Evolutionary conservation across 228 moss, liverwort and hornwort species (phyloP).

Genomic region (Sphagnum magellanicum): DNA sequence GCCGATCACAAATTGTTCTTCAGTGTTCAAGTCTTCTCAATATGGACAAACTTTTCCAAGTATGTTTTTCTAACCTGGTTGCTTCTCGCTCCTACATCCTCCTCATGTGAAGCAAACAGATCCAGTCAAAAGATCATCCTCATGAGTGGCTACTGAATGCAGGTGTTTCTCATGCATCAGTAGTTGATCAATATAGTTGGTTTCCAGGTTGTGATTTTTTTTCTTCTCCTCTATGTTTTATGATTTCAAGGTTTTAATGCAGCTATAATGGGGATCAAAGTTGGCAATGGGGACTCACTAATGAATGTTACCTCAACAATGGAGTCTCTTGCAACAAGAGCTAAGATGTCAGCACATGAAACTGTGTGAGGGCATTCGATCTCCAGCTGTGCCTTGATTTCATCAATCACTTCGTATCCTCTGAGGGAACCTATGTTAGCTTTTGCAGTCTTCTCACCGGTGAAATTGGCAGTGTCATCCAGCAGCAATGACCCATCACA

Average conservation of each 20-base stretch:
- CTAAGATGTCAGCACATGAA: conserved; percentile 27
- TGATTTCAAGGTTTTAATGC: neutral
- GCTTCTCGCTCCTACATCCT: too few relatives aligned
- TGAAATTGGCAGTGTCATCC: conserved; percentile 1
- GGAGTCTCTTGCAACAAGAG: conserved; percentile 26
- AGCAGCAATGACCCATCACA: conserved; percentile 26
- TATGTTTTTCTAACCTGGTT: too few relatives aligned
- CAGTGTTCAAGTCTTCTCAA: neutral
- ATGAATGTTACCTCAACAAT: conserved; percentile 5
- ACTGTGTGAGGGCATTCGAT: conserved; percentile 14
- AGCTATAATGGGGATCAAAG: neutral
- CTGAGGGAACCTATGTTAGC: conserved; percentile 16
- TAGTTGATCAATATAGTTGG: too few relatives aligned
- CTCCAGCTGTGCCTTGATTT: conserved; percentile 14
- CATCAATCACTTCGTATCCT: conserved; percentile 19
- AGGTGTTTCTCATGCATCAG: too few relatives aligned
- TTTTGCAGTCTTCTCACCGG: conserved; percentile 16
- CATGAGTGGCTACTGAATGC: neutral
- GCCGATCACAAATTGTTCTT: neutral
- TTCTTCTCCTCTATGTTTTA: neutral
- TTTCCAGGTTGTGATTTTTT: too few relatives aligned
- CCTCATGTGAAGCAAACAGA: too few relatives aligned
- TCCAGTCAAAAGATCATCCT: too few relatives aligned
- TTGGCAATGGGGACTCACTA: neutral
- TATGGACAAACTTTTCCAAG: neutral